Percentiles rank a stretch among this genome's conserved stretches.
These are phyloP conservation scores for Hypericum perforatum DNA, from an alignment of 345 rosid species.

Conservation along the genomic window DNA sequence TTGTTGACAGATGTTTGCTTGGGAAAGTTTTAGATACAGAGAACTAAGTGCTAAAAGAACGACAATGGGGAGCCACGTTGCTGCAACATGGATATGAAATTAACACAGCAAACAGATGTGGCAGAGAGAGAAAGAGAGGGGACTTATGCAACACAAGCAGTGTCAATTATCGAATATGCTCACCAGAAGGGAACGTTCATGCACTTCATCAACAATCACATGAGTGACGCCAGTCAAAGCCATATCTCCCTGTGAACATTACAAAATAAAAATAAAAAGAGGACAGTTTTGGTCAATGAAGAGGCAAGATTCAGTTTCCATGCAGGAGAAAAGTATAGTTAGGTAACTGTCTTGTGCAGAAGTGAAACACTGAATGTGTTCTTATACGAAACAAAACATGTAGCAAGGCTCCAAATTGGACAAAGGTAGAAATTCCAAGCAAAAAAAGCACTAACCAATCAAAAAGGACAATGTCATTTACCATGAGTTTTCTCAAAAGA, in stretches of 20 bases:
- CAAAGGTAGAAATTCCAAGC: neutral
- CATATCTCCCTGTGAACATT: slow-evolving; percentile 54
- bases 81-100: neutral
- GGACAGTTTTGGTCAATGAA: neutral
- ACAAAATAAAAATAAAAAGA: slow-evolving; percentile 3
- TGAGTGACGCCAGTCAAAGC: slow-evolving; percentile 65
- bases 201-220: slow-evolving; percentile 92
- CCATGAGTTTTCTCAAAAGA: slow-evolving; percentile 76
- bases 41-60: too few species aligned
- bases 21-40: too few species aligned
- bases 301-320: neutral
- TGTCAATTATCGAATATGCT: slow-evolving; percentile 16
- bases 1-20: too few species aligned
- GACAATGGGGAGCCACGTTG: too few species aligned
- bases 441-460: neutral
- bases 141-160: neutral
- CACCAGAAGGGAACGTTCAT: slow-evolving; percentile 88
- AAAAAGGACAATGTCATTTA: slow-evolving; percentile 19
- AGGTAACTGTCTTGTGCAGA: too few species aligned
- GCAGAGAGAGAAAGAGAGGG: neutral
- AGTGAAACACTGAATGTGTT: too few species aligned
- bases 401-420: too few species aligned
- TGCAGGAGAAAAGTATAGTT: neutral
- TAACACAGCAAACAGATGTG: neutral
- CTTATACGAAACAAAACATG: too few species aligned